Base-by-base conservation (phyloP, 768 basidiomycete genomes). In the Serpula lacrymans region DNA sequence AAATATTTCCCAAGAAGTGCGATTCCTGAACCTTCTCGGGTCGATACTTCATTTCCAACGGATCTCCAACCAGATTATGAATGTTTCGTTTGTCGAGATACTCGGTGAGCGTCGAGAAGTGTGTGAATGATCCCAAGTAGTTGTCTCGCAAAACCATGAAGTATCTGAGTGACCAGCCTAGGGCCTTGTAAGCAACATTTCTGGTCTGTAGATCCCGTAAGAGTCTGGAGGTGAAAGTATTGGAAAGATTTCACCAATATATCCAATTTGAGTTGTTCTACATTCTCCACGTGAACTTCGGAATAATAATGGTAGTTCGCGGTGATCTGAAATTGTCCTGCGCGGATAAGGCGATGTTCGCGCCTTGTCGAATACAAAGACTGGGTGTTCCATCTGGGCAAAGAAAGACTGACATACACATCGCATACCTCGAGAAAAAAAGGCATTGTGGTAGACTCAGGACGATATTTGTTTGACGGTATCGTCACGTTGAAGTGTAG, bases 111-210 rank as follows among this genome's bases (percentile, higher is more conserved):
- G 90, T 96, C 3, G 84, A 82, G 52, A 94, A 97, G 50, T 95
- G 88, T 2, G 92, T 96, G 62, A 96, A 98, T 4, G 79, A 74
- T 9, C 95, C 95, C 36, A 97, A 80, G 62, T 98, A 98, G 62
- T 97, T 97, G 54, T 95, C 91, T 33, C 86, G 81, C 43, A 96
- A 55, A 28, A 84, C 79, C 80, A 98, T 87, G 49, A 95, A 73
- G 54, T 91, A 83, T 26, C 93, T 80, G 45, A 94, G 76, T 2
- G 82, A 81, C 94, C 94, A 96, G 17, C 92, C 94, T 38, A 91
- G 65, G 2, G 72, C 68, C 57, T 84, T 87, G 64, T 83, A 84
- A 7, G 76, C 65, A 24, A 81, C 55, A 24, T 80, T 71, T 6
- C 63, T 53, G 1, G 65, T 53, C 87, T 88, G 46, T 7, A 22